These are phyloP conservation scores for Candida dubliniensis DNA, from an alignment of 1,139 yeast species.

Conservation along the genomic window DNA sequence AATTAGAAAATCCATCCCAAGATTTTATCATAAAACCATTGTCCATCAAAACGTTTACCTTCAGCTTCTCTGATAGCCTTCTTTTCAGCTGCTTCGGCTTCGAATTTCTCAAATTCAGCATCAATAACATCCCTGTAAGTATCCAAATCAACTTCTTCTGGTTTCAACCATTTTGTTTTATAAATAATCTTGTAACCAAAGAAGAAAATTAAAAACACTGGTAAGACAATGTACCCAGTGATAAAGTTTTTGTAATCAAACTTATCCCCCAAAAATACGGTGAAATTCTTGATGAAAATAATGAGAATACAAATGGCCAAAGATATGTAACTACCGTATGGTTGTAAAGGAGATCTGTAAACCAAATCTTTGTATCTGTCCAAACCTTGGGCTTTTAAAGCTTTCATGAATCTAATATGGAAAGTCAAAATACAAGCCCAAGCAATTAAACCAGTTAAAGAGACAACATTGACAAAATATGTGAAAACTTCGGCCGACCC, in stretches of 20 bases:
- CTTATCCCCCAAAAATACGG: slow-evolving; percentile 60
- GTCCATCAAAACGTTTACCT: slow-evolving; percentile 40
- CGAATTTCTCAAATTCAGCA: slow-evolving; percentile 61
- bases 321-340: slow-evolving; percentile 62
- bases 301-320: slow-evolving; percentile 54
- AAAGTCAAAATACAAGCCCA: slow-evolving; percentile 68
- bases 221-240: slow-evolving; percentile 78
- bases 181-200: slow-evolving; percentile 58
- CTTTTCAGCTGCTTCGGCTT: slow-evolving; percentile 35
- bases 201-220: slow-evolving; percentile 56
- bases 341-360: slow-evolving; percentile 66
- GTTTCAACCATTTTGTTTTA: slow-evolving; percentile 52
- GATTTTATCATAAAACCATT: slow-evolving; percentile 57
- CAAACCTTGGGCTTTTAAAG: slow-evolving; percentile 63
- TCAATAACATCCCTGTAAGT: slow-evolving; percentile 68
- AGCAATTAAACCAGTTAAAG: slow-evolving; percentile 69
- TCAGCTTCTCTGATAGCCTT: slow-evolving; percentile 39
- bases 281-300: slow-evolving; percentile 70
- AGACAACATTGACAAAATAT: slow-evolving; percentile 72
- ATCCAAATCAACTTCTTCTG: slow-evolving; percentile 62
- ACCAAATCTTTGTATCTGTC: slow-evolving; percentile 41
- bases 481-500: slow-evolving; percentile 55
- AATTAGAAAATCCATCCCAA: slow-evolving; percentile 36
- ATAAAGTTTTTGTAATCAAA: slow-evolving; percentile 56
- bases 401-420: slow-evolving; percentile 63